These are phyloP conservation scores for Mycena galopus DNA, from an alignment of 768 basidiomycete species.

Conservation along the genomic window DNA sequence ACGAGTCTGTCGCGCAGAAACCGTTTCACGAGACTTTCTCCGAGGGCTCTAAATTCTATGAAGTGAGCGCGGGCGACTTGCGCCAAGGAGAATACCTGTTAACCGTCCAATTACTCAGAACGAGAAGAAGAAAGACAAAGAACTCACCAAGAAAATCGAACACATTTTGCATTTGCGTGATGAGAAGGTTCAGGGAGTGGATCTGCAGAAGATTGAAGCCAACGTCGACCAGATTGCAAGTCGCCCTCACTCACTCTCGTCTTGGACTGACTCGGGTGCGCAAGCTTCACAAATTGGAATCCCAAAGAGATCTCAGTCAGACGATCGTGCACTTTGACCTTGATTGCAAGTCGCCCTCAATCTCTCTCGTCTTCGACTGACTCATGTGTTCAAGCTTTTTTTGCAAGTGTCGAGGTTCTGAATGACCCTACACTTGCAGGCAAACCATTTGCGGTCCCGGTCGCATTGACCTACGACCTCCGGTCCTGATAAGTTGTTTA, in stretches of 20 bases:
- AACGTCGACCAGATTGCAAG: conserved; percentile 80
- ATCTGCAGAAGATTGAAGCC: conserved; percentile 72
- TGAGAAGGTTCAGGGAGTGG: conserved; percentile 69
- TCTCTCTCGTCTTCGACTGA: too few species aligned
- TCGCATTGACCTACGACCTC: not conserved
- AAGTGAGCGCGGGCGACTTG: conserved; percentile 62
- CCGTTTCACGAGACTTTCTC: not conserved
- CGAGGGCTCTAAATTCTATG: conserved; percentile 91
- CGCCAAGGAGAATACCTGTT: not conserved
- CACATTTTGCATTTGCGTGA: conserved; percentile 76
- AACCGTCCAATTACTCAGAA: conserved; percentile 65
- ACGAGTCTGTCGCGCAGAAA: not conserved
- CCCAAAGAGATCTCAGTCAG: conserved; percentile 82
- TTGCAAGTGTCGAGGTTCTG: conserved; percentile 82
- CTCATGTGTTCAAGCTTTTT: too few species aligned
- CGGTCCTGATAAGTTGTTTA: not conserved
- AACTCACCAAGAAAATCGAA: conserved; percentile 81
- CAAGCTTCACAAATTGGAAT: conserved; percentile 80
- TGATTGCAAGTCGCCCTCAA: too few species aligned
- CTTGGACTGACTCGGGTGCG: conserved; percentile 3
- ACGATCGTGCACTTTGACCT: conserved; percentile 95
- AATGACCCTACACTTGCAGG: conserved; percentile 72
- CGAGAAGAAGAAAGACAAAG: conserved; percentile 91
- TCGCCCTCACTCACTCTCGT: not conserved
- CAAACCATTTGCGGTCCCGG: conserved; percentile 79